These are phyloP conservation scores for Coffea eugenioides DNA, from an alignment of 257 asterid species.

Conservation along the genomic window DNA sequence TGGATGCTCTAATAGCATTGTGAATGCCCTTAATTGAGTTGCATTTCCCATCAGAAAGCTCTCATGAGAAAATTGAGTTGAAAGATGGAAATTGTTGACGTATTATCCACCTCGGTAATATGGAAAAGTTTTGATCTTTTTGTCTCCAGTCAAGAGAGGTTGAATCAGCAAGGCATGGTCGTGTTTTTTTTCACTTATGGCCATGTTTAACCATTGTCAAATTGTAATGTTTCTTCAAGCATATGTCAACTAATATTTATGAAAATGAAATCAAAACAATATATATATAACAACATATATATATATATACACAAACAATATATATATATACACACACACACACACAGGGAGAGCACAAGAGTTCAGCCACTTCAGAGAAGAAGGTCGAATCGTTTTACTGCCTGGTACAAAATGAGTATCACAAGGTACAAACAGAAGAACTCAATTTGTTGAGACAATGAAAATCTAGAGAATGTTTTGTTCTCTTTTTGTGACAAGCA, in stretches of 20 bases:
- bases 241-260: background rate
- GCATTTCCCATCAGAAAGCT: too few relatives aligned
- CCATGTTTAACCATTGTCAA: background rate
- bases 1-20: too few relatives aligned
- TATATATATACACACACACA: too few relatives aligned
- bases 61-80: too few relatives aligned
- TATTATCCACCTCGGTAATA: background rate
- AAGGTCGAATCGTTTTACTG: background rate
- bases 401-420: background rate
- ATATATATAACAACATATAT: too few relatives aligned
- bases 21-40: background rate
- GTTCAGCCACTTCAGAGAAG: background rate
- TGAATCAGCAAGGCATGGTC: background rate
- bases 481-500: background rate
- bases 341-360: background rate
- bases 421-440: background rate
- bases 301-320: too few relatives aligned
- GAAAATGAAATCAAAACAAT: background rate
- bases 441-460: background rate
- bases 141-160: too few relatives aligned
- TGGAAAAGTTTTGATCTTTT: too few relatives aligned
- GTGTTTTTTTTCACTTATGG: background rate
- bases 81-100: too few relatives aligned
- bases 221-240: background rate
- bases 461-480: background rate